Evolutionary conservation across 768 basidiomycete species (phyloP).

Genomic region (Gloeopeniophorella convolvens): DNA sequence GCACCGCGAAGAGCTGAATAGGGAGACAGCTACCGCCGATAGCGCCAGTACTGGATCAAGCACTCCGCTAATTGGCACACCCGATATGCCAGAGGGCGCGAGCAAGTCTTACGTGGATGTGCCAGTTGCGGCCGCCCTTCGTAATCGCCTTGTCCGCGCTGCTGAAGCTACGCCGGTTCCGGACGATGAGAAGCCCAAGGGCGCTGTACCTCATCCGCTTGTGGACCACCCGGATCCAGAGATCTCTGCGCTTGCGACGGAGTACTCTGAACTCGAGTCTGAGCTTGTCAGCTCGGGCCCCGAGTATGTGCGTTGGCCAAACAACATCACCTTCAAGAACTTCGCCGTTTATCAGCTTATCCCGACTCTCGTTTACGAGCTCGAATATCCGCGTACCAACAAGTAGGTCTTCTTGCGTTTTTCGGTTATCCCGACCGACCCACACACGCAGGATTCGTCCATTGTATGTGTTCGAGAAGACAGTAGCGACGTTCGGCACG

Average conservation of each 20-base stretch:
- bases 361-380: slow-evolving; percentile 91
- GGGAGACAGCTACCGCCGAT: slow-evolving; percentile 23
- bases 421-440: background rate
- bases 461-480: slow-evolving; percentile 64
- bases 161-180: background rate
- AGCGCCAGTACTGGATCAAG: slow-evolving; percentile 5
- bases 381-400: slow-evolving; percentile 92
- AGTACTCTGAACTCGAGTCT: slow-evolving; percentile 66
- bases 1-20: slow-evolving; percentile 37
- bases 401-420: slow-evolving; percentile 39
- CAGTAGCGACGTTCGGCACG: slow-evolving; percentile 88
- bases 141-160: slow-evolving; percentile 42
- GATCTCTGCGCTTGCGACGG: slow-evolving; percentile 64
- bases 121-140: slow-evolving; percentile 44
- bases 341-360: slow-evolving; percentile 83
- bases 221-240: slow-evolving; percentile 57
- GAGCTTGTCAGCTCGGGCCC: slow-evolving; percentile 75
- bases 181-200: slow-evolving; percentile 16
- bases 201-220: slow-evolving; percentile 39
- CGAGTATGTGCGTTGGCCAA: slow-evolving; percentile 66
- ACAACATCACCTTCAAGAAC: slow-evolving; percentile 75
- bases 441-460: slow-evolving; percentile 51
- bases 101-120: slow-evolving; percentile 50
- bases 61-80: slow-evolving; percentile 33
- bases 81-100: slow-evolving; percentile 37